These are phyloP conservation scores for Solanum peruvianum DNA, from an alignment of 257 asterid species.

Conservation along the genomic window DNA sequence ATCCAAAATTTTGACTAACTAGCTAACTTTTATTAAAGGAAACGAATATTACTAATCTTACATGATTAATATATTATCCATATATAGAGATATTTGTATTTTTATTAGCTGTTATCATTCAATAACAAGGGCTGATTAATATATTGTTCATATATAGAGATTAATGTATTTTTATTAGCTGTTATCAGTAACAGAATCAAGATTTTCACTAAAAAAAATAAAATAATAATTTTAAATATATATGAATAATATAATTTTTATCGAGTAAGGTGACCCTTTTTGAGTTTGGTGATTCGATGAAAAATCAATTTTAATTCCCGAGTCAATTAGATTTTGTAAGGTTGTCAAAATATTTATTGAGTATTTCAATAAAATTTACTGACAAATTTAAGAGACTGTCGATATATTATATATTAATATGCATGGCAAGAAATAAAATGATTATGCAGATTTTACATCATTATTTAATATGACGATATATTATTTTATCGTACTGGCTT, in stretches of 20 bases:
- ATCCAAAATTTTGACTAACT: background rate
- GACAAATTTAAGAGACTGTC: fast-evolving
- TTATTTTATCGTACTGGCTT: background rate
- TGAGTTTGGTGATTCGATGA: background rate
- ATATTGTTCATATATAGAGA: background rate
- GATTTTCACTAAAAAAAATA: background rate
- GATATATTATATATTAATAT: background rate
- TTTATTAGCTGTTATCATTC: background rate
- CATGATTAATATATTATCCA: background rate
- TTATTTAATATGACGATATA: background rate
- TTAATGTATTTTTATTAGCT: background rate
- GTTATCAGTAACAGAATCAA: background rate
- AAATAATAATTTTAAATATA: too few relatives aligned
- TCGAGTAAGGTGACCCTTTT: background rate
- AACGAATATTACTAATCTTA: background rate
- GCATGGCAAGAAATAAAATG: background rate
- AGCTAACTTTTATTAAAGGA: background rate
- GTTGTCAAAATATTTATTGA: too few relatives aligned
- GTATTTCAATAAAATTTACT: background rate
- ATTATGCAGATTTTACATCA: background rate
- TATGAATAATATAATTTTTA: background rate
- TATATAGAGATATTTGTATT: background rate
- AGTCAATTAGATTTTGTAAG: too few relatives aligned
- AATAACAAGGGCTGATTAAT: background rate
- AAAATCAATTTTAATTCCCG: background rate